A percentile compares a stretch with the other conserved stretches of the same genome.
Conservation (phyloP, 257 asterid species). For the Solanum pimpinellifolium region DNA sequence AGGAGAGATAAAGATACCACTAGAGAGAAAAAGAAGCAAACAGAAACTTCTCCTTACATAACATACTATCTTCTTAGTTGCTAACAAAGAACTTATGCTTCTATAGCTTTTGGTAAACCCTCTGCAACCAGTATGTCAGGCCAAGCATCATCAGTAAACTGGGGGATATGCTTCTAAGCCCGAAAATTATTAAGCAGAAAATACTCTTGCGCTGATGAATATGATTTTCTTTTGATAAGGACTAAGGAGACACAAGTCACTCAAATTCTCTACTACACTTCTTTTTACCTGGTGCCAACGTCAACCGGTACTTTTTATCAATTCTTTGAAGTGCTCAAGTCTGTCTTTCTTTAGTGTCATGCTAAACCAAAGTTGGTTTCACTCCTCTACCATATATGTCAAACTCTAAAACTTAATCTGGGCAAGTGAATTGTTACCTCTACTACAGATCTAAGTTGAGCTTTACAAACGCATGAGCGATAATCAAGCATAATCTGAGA, state of each 20-base stretch:
- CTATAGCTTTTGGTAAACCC: not conserved
- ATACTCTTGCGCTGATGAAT: not conserved
- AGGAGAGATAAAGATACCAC: not conserved
- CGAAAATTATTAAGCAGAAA: not conserved
- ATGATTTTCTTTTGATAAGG: not conserved
- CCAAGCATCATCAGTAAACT: not conserved
- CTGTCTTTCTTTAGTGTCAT: not conserved
- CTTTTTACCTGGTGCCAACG: not conserved
- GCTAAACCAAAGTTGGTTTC: not conserved
- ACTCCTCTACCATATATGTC: not conserved
- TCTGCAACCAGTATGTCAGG: not conserved
- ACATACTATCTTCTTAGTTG: not conserved
- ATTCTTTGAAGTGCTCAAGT: not conserved
- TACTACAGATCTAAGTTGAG: not conserved
- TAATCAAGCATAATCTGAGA: not conserved
- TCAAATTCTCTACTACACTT: not conserved
- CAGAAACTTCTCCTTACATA: not conserved
- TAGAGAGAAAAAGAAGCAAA: not conserved
- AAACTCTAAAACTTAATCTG: not conserved
- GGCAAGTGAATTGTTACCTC: not conserved
- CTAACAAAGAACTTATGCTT: not conserved
- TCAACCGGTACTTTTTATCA: not conserved
- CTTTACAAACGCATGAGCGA: too few relatives aligned
- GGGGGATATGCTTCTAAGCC: not conserved
- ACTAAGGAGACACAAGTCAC: not conserved